Evolutionary conservation across 495 filamentous ascomycete genomes (phyloP), one percentile per base, ranked within the genome.

Genomic region (Xylaria flabelliformis): DNA sequence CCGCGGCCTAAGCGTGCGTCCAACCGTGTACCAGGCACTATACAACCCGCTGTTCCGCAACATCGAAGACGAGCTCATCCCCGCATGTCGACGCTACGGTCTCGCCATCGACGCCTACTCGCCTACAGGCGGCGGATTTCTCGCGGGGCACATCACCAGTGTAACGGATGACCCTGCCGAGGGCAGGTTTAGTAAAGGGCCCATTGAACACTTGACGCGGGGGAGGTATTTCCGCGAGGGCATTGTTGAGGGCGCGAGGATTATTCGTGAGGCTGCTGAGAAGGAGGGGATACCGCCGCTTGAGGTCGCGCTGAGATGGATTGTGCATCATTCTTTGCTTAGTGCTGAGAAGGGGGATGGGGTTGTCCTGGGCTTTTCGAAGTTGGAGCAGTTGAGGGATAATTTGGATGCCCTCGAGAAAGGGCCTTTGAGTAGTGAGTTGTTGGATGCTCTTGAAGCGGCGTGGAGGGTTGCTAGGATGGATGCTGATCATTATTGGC

Each of bases 81-180:
- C 88, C 4, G 90, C 88, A 26, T 95, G 92, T 73, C 87, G 88
- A 26, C 88, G 92, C 15, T 95, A 94, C 74, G 91, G 91, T 0
- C 84, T 97, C 39, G 91, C 93, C 67, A 86, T 96, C 36, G 92
- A 95, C 42, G 82, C 93, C 36, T 96, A 95, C 80, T 93, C 93
- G 76, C 93, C 93, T 6, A 83, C 92, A 59, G 92, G 90, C 5
- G 93, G 92, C 5, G 93, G 93, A 0, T 80, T 95, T 48, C 90
- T 96, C 71, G 88, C 90, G 3, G 92, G 93, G 29, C 91, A 90
- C 77, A 69, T 76, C 59, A 69, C 64, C 13, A 84, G 85, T 29
- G 82, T 82, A 36, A 87, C 90, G 75, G 74, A 59, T 0, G 78
- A 89, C 17, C 92, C 92, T 7, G 74, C 79, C 4, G 88, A 91